phyloP scores from a whole-genome alignment of 1,284 basidiomycete species.

The Cryptococcus jaspeensis region DNA sequence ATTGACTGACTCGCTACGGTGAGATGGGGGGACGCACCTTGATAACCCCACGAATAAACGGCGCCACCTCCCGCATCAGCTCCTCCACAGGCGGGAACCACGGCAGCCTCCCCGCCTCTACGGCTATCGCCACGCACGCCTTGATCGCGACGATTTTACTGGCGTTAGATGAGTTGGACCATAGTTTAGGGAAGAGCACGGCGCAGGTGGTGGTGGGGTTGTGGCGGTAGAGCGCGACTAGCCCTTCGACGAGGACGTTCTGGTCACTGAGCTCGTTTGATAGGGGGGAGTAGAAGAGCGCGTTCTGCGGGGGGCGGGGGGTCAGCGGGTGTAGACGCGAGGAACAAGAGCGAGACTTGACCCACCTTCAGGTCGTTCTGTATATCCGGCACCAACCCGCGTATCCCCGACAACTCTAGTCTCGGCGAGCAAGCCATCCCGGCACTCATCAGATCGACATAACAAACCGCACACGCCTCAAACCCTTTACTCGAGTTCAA shows the following conservation, averaged over 20 bases:
- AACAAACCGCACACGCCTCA: constrained; percentile 58
- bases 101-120: constrained; percentile 40
- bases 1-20: background rate
- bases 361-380: constrained; percentile 71
- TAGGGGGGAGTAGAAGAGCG: constrained; percentile 36
- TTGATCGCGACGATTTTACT: constrained; percentile 75
- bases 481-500: constrained; percentile 34
- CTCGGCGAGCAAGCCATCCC: constrained; percentile 65
- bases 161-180: constrained; percentile 71
- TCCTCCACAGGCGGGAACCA: constrained; percentile 28
- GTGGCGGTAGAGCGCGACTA: constrained; percentile 70
- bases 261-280: constrained; percentile 64
- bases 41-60: constrained; percentile 28
- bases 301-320: constrained; percentile 27
- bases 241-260: constrained; percentile 71
- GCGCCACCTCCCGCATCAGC: constrained; percentile 25
- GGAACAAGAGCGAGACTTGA: constrained; percentile 3
- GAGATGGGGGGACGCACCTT: constrained; percentile 22
- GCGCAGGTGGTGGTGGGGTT: constrained; percentile 58
- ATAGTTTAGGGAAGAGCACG: constrained; percentile 65
- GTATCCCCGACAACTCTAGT: constrained; percentile 61
- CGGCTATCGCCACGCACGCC: constrained; percentile 60
- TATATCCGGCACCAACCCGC: constrained; percentile 66
- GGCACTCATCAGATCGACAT: constrained; percentile 76
- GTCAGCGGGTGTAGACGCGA: constrained; percentile 6